phyloP scores from a whole-genome alignment of 331 rosid species.

The Quercus lobata region DNA sequence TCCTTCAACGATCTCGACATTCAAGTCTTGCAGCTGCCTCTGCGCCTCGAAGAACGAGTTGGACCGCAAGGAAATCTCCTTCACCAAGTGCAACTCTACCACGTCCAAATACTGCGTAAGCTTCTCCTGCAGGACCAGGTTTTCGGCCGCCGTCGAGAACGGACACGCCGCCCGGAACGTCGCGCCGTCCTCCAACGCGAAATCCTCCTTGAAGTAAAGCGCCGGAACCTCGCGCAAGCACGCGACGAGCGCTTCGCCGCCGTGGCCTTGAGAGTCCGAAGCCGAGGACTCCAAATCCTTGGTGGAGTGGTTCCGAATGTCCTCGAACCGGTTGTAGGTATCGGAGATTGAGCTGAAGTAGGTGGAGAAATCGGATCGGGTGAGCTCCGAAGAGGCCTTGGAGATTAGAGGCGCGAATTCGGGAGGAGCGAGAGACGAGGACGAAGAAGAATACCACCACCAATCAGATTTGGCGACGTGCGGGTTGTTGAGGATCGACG shows the following conservation, averaged over 20 bases:
- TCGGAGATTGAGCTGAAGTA: slow-evolving; percentile 67
- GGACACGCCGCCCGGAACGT: slow-evolving; percentile 94
- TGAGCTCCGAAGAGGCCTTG: slow-evolving; percentile 60
- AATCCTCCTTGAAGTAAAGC: slow-evolving; percentile 88
- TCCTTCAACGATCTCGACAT: slow-evolving; percentile 82
- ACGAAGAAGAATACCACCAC: slow-evolving; percentile 68
- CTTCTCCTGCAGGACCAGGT: slow-evolving; percentile 78
- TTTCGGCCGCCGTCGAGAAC: slow-evolving; percentile 62
- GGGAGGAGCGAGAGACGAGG: slow-evolving; percentile 57
- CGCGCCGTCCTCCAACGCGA: slow-evolving; percentile 81
- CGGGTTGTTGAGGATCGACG: slow-evolving; percentile 95
- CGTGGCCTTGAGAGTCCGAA: slow-evolving; percentile 51
- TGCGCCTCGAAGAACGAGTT: slow-evolving; percentile 96
- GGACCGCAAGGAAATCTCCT: slow-evolving; percentile 90
- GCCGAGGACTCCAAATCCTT: slow-evolving; percentile 35
- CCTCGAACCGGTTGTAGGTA: slow-evolving; percentile 67
- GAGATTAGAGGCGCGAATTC: slow-evolving; percentile 65
- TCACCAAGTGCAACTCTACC: slow-evolving; percentile 91
- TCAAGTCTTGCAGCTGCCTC: slow-evolving; percentile 86
- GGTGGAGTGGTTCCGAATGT: slow-evolving; percentile 66
- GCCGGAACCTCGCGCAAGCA: slow-evolving; percentile 93
- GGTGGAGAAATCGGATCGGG: slow-evolving; percentile 79
- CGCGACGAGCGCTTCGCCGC: slow-evolving; percentile 92
- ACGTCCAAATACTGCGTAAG: slow-evolving; percentile 91
- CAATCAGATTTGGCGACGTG: slow-evolving; percentile 54